Base-by-base conservation (phyloP, 768 basidiomycete species). In the Phylloporus sp. region DNA sequence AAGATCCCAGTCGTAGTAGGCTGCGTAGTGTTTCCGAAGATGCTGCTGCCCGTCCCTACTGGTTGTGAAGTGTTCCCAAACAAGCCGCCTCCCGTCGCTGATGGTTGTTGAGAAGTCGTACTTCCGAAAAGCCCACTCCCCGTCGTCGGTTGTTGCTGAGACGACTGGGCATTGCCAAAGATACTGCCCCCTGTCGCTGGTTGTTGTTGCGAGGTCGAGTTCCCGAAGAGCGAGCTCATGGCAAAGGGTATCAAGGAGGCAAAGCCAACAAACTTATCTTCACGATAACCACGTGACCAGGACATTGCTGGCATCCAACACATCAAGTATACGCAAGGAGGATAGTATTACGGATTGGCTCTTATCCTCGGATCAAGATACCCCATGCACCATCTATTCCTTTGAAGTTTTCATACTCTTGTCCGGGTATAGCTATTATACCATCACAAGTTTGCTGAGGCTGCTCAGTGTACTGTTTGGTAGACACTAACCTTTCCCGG, bases 401-500 rank as follows among this genome's bases (percentile, higher is more conserved):
- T 8, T 38, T 36, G 16, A 15, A 22, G 27, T 24, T 22, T 55
- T 66, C 61, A 61, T 61, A 36, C 39, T 61, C 52, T 58, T 63
- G 35, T 65, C 63, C 7, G 63, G 63, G 27, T 65, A 65, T 3
- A 63, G 35, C 62, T 63, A 18, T 15, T n/a, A n/a, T n/a, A n/a
- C n/a, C n/a, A n/a, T n/a, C n/a, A n/a, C n/a, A n/a, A n/a, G n/a
- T n/a, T n/a, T n/a, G n/a, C n/a, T n/a, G n/a, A n/a, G n/a, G n/a
- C n/a, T n/a, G n/a, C n/a, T n/a, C n/a, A n/a, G n/a, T n/a, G n/a
- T n/a, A n/a, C 9, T 1, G 0, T 8, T 11, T 11, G 27, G 3
- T 15, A 9, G 12, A 31, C 29, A 49, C 68, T n/a, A 23, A 83
- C 86, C 80, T 93, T 93, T 50, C 88, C 91, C 6, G 91, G 91